These are phyloP conservation scores for Kwoniella mangroviensis DNA, from an alignment of 768 basidiomycete genomes.

Conservation along the genomic window DNA sequence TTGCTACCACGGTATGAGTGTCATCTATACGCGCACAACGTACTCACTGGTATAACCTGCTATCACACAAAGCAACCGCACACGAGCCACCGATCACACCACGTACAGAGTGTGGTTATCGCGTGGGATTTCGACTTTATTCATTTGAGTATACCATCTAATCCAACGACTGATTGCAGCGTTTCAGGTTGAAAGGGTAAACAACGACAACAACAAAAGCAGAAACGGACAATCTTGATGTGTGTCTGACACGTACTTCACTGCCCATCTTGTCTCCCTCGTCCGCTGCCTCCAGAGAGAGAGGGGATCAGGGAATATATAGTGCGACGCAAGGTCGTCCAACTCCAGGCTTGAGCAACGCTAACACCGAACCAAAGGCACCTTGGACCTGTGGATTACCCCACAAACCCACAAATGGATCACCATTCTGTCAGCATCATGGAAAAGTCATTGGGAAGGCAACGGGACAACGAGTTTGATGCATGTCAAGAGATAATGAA, in stretches of 20 bases:
- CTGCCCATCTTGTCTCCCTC: neutral
- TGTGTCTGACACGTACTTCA: neutral
- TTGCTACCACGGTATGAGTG: no score
- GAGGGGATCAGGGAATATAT: no score
- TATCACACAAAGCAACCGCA: slow-evolving; percentile 6
- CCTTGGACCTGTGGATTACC: neutral
- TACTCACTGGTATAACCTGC: neutral
- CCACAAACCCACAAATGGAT: neutral
- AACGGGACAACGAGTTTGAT: neutral
- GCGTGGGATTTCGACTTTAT: neutral
- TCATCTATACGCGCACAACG: neutral
- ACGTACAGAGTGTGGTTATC: neutral
- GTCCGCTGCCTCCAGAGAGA: neutral
- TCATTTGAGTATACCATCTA: slow-evolving; percentile 9
- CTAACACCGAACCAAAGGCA: neutral
- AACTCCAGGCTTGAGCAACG: neutral
- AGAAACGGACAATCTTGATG: neutral
- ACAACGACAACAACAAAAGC: neutral
- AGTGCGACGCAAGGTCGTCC: neutral
- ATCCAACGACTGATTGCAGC: no score
- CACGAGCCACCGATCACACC: neutral
- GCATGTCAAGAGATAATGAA: neutral
- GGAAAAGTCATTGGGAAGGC: neutral
- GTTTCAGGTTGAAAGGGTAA: slow-evolving; percentile 9
- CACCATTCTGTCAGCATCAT: neutral